Evolutionary conservation across 2,329 filamentous ascomycete genomes (phyloP).

Genomic region (Cytospora schulzeri): DNA sequence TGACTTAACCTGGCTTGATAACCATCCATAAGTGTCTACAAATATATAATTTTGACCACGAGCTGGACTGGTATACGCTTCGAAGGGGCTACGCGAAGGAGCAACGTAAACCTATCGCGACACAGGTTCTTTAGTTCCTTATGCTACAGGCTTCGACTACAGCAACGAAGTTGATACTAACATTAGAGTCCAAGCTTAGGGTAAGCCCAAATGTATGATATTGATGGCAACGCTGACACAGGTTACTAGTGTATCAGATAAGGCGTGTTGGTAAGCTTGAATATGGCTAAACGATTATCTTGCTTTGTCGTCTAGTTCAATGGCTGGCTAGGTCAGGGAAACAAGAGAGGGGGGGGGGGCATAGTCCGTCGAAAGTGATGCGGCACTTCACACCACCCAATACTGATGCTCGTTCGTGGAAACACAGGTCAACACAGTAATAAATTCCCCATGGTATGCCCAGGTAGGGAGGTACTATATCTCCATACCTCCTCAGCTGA

Average conservation of each 20-base stretch:
- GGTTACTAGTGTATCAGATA: no score
- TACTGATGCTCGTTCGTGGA: background rate
- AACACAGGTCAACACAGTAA: conserved; percentile 10
- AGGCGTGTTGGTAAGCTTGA: no score
- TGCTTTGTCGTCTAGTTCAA: background rate
- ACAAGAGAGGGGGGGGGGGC: background rate
- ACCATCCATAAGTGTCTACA: background rate
- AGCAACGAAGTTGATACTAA: background rate
- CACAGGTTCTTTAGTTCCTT: background rate
- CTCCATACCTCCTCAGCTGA: conserved; percentile 1
- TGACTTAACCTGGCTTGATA: no score
- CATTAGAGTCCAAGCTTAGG: background rate
- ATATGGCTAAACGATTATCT: background rate
- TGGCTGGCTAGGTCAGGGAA: background rate
- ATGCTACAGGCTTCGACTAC: background rate
- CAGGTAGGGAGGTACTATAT: conserved; percentile 7
- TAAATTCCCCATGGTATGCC: conserved; percentile 23
- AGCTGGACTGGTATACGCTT: background rate
- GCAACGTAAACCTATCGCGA: no score
- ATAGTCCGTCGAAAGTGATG: background rate
- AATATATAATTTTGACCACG: background rate
- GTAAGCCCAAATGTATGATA: background rate
- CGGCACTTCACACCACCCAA: background rate
- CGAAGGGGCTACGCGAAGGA: background rate
- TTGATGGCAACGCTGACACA: background rate